A percentile compares a stretch with the other conserved stretches of the same genome.
Evolutionary conservation across 176 grass and related monocot genomes (phyloP).

Genomic region (Tillandsia leiboldiana): DNA sequence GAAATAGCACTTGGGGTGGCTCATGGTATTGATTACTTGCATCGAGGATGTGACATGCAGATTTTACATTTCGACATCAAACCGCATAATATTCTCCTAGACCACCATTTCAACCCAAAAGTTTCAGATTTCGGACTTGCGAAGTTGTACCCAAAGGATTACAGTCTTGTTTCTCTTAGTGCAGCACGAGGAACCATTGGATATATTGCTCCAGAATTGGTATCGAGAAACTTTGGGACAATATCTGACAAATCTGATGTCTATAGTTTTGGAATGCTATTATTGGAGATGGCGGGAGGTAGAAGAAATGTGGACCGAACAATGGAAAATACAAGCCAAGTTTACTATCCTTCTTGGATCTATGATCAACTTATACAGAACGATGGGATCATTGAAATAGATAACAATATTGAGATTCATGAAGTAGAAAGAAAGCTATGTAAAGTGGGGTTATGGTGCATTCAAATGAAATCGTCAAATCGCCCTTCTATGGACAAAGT

Average conservation of each 20-base stretch:
- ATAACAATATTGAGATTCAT: conserved; percentile 6
- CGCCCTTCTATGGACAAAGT: conserved; percentile 27
- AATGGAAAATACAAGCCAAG: conserved; percentile 5
- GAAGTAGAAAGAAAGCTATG: conserved; percentile 38
- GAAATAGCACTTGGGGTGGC: conserved; percentile 41
- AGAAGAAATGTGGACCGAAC: conserved; percentile 7
- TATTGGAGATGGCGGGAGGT: conserved; percentile 31
- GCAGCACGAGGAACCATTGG: conserved; percentile 24
- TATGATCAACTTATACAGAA: not conserved
- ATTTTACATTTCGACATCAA: conserved; percentile 52
- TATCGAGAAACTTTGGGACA: conserved; percentile 12
- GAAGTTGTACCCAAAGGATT: conserved; percentile 5
- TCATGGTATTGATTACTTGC: conserved; percentile 39
- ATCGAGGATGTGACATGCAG: conserved; percentile 44
- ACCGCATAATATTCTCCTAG: conserved; percentile 1
- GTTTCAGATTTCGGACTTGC: conserved; percentile 9
- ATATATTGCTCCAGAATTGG: conserved; percentile 12
- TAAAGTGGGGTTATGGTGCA: conserved; percentile 35
- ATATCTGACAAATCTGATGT: conserved; percentile 18
- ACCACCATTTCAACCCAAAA: not conserved
- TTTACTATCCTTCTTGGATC: conserved; percentile 27
- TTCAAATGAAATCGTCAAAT: conserved; percentile 27
- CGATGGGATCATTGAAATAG: not conserved
- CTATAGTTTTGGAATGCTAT: conserved; percentile 28
- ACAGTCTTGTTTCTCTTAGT: not conserved